Conservation (phyloP, 345 rosid species). For the Cochlearia excelsa region DNA sequence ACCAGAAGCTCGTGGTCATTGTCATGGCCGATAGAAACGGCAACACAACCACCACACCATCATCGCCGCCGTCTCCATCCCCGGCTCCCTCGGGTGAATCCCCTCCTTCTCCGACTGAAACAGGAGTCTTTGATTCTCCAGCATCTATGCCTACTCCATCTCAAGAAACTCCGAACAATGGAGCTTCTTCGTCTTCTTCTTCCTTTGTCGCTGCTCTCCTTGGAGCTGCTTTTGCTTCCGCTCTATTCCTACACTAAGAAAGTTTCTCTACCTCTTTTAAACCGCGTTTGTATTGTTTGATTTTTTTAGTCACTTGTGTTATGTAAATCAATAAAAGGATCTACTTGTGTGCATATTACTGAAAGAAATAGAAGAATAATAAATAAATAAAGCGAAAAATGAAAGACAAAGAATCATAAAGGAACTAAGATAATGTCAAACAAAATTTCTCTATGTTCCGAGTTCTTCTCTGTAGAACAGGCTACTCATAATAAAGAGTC, state of each 20-base stretch:
- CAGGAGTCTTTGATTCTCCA: conserved; percentile 45
- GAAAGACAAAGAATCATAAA: conserved; percentile 4
- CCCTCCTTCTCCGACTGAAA: conserved; percentile 51
- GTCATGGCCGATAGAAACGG: conserved; percentile 71
- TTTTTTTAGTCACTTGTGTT: conserved; percentile 29
- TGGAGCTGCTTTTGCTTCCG: conserved; percentile 43
- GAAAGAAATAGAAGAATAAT: conserved; percentile 1
- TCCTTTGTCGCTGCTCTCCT: conserved; percentile 46
- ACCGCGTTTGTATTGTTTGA: conserved; percentile 21
- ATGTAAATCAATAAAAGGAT: conserved; percentile 32
- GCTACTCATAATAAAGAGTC: conserved; percentile 15
- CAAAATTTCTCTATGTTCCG: conserved; percentile 29
- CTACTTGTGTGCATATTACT: conserved; percentile 26
- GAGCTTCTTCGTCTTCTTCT: conserved; percentile 39
- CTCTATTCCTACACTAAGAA: conserved; percentile 43
- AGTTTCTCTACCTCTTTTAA: conserved; percentile 15
- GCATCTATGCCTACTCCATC: conserved; percentile 50
- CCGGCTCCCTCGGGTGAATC: conserved; percentile 53
- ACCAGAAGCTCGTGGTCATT: conserved; percentile 49
- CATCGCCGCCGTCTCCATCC: conserved; percentile 44
- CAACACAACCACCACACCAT: conserved; percentile 27
- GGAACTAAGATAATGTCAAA: conserved; percentile 22
- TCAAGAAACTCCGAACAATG: conserved; percentile 31
- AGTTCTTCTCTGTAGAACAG: conserved; percentile 20
- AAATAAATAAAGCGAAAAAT: background rate